These are phyloP conservation scores for sunflower (Helianthus annuus) DNA, from an alignment of 129 eudicot genomes.

Conservation along the genomic window HanXRQr2.0-SUNRISE NC_035448.2:141554893-141555392, in stretches of 20 bases:
- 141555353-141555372: too few species aligned
- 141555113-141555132: constrained; percentile 36
- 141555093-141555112: constrained; percentile 5
- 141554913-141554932: too few species aligned
- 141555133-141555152: constrained; percentile 24
- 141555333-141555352: too few species aligned
- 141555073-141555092: constrained; percentile 30
- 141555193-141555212: neutral
- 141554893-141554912: too few species aligned
- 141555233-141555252: neutral
- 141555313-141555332: too few species aligned
- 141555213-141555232: neutral
- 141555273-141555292: too few species aligned
- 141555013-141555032: constrained; percentile 11
- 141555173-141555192: neutral
- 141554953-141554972: neutral
- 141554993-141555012: neutral
- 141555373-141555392: too few species aligned
- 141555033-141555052: constrained; percentile 41
- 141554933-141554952: neutral
- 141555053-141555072: constrained; percentile 33
- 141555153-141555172: constrained; percentile 48
- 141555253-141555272: too few species aligned
- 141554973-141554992: neutral
- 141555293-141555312: too few species aligned